phyloP scores from a whole-genome alignment of 2,329 filamentous ascomycete genomes.

The Trichoderma hamatum region DNA sequence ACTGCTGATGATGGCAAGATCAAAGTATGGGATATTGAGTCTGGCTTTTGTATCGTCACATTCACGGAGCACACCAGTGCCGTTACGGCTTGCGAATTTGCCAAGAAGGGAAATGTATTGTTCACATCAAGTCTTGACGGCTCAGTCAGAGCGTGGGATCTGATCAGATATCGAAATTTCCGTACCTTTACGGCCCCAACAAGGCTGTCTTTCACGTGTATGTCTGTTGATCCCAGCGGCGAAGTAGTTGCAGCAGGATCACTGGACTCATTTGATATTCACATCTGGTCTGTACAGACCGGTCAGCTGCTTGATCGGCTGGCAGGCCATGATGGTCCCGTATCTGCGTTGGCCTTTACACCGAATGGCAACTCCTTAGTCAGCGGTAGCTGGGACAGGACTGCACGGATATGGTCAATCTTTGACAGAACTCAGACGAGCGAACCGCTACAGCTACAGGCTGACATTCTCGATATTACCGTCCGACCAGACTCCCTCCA shows the following conservation, averaged over 20 bases:
- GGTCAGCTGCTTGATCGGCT: conserved; percentile 91
- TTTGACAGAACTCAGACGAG: conserved; percentile 93
- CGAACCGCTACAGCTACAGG: conserved; percentile 88
- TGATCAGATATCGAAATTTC: conserved; percentile 96
- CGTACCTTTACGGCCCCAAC: conserved; percentile 94
- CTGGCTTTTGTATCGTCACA: conserved; percentile 96
- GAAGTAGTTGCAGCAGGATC: conserved; percentile 96
- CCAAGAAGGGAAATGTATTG: conserved; percentile 91
- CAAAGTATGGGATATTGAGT: conserved; percentile 96
- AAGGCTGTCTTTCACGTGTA: conserved; percentile 85
- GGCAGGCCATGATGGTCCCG: conserved; percentile 89
- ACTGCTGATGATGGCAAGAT: conserved; percentile 96
- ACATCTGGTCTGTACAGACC: conserved; percentile 98
- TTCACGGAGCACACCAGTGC: conserved; percentile 96
- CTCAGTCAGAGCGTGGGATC: conserved; percentile 92
- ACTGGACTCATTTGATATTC: conserved; percentile 93
- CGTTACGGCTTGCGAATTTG: conserved; percentile 92
- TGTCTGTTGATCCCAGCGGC: conserved; percentile 95
- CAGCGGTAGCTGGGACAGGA: conserved; percentile 95
- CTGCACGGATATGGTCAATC: conserved; percentile 93
- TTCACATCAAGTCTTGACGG: conserved; percentile 96
- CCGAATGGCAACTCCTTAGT: conserved; percentile 82
- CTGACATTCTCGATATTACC: conserved; percentile 84
- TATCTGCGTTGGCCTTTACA: conserved; percentile 85
- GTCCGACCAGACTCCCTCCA: conserved; percentile 90